Base-by-base conservation (phyloP, 1,139 yeast genomes). In the Candida sp. region DNA sequence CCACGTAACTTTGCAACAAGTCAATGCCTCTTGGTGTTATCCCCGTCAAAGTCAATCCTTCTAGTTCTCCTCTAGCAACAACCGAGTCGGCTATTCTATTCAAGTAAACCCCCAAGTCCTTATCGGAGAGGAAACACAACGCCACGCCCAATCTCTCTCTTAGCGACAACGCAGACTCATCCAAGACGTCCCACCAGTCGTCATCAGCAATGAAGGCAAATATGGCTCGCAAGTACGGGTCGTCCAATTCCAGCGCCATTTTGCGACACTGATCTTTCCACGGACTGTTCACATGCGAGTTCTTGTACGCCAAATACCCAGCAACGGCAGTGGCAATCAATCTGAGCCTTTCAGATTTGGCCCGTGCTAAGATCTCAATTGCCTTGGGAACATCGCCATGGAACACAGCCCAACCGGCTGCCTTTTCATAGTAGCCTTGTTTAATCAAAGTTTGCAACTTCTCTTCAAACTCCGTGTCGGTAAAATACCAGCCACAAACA, bases 361-460 rank as follows among this genome's bases (percentile, higher is more conserved):
- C 81, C 5, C 77, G 70, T 1, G 84, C 77, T 50, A 94, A 72
- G 9, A 91, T 86, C 33, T 83, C 84, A 7, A 93, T 89, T 0
- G 98, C 97, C 51, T 86, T 80, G 4, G 83, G 81, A 2, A 94
- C 89, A 66, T 92, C 90, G 2, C 97, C 97, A 65, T 91, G 96
- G 67, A 94, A 94, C 0, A 92, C 94, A 0, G 98, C 98, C 97
- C 97, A 91, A 0, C 96, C 98, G 0, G 98, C 99, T 0, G 99
- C 98, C 63, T 94, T 87, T 56, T 91, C 97, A 54, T 81, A 81
- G 55, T 83, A 81, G 0, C 91, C 94, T 28, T 75, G 69, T 0
- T 73, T 67, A 30, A 87, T 82, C 43, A 93, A 74, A 42, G 77
- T 74, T 34, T 74, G 72, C 46, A 90, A 79, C 57, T 88, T 85